phyloP scores from a whole-genome alignment of 2,329 filamentous ascomycete species.

The Penicillium sumatraense region DNA sequence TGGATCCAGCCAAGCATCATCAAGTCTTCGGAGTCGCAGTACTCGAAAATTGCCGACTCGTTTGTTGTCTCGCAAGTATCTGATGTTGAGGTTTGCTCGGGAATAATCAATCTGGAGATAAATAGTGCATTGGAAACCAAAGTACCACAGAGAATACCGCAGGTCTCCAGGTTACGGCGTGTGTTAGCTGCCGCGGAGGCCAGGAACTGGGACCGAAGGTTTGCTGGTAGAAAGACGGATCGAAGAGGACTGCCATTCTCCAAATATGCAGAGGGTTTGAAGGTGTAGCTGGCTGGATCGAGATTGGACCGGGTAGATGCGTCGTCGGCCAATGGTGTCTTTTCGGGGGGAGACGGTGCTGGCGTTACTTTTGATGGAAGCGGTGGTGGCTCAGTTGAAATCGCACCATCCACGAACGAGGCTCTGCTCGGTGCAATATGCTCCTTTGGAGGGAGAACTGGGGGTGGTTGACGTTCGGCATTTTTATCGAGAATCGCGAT shows the following conservation, averaged over 20 bases:
- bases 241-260: conserved; percentile 87
- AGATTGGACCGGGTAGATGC: conserved; percentile 31
- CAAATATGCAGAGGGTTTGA: conserved; percentile 82
- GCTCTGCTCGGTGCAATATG: conserved; percentile 17
- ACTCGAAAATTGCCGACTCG: conserved; percentile 82
- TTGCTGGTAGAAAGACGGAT: conserved; percentile 81
- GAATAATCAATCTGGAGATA: conserved; percentile 84
- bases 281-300: conserved; percentile 67
- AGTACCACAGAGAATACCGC: conserved; percentile 90
- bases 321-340: conserved; percentile 23
- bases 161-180: conserved; percentile 82
- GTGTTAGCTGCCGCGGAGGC: conserved; percentile 78
- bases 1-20: conserved; percentile 96
- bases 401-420: conserved; percentile 21
- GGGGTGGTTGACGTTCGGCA: conserved; percentile 31
- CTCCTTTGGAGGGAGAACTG: conserved; percentile 47
- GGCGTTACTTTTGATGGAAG: conserved; percentile 32
- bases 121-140: conserved; percentile 93
- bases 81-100: conserved; percentile 84
- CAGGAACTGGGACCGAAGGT: conserved; percentile 76
- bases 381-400: conserved; percentile 25
- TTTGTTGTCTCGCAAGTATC: conserved; percentile 96
- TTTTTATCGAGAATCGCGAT: conserved; percentile 20
- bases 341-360: conserved; percentile 30
- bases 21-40: conserved; percentile 81